A percentile compares a stretch with the other conserved stretches of the same genome.
phyloP scores from a whole-genome alignment of 2,329 filamentous ascomycete species.

The Stachybotrys chartarum region DNA sequence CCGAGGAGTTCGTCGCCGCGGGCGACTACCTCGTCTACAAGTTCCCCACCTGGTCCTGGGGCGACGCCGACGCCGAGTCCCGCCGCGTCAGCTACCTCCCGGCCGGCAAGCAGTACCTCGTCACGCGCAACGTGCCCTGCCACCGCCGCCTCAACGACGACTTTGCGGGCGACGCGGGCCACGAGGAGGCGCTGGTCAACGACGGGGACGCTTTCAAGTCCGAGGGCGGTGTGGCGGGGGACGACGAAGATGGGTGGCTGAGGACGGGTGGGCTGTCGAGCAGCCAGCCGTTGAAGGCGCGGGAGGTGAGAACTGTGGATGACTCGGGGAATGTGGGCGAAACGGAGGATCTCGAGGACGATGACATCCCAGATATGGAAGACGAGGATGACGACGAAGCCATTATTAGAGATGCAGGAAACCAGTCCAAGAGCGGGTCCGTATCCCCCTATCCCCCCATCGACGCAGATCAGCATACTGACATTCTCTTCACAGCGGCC shows the following conservation, averaged over 20 bases:
- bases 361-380: conserved; percentile 97
- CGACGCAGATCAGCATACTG: neutral
- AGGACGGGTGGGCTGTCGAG: conserved; percentile 74
- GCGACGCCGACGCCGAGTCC: conserved; percentile 72
- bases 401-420: conserved; percentile 73
- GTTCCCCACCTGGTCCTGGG: conserved; percentile 98
- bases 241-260: conserved; percentile 84
- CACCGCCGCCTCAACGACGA: conserved; percentile 86
- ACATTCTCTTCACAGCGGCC: conserved; percentile 49
- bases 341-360: conserved; percentile 59
- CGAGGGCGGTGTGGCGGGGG: conserved; percentile 35
- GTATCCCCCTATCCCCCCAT: conserved; percentile 14
- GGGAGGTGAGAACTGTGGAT: conserved; percentile 81
- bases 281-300: conserved; percentile 67
- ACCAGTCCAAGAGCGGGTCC: conserved; percentile 36
- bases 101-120: conserved; percentile 85
- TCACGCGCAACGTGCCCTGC: conserved; percentile 92
- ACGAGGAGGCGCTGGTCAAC: conserved; percentile 78
- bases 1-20: conserved; percentile 91
- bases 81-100: conserved; percentile 79
- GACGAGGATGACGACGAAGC: conserved; percentile 96
- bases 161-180: conserved; percentile 81
- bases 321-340: conserved; percentile 83
- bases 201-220: conserved; percentile 62
- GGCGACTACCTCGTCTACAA: conserved; percentile 98